A percentile compares a stretch with the other conserved stretches of the same genome.
phyloP scores from a whole-genome alignment of 495 filamentous ascomycete genomes.

The Filosporella fistucella region DNA sequence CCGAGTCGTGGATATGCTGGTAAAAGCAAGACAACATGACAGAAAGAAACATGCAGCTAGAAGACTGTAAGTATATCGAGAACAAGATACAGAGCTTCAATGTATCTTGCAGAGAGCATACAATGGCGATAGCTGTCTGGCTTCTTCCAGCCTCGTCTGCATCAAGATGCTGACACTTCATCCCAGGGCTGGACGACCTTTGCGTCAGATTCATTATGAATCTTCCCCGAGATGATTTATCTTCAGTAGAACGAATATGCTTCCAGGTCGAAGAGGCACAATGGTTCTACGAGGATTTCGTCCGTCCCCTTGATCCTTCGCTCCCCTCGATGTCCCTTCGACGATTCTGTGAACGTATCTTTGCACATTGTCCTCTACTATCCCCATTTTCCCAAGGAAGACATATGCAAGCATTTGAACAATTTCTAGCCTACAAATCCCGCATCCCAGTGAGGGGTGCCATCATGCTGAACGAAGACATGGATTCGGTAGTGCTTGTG shows the following conservation, averaged over 20 bases:
- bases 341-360: constrained; percentile 80
- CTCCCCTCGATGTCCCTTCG: constrained; percentile 81
- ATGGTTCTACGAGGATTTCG: constrained; percentile 99
- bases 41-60: constrained; percentile 76
- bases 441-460: constrained; percentile 90
- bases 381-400: constrained; percentile 72
- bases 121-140: no score
- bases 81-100: not conserved
- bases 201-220: constrained; percentile 96
- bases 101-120: not conserved
- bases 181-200: constrained; percentile 88
- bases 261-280: constrained; percentile 99
- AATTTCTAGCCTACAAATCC: constrained; percentile 91
- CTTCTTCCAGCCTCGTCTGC: not conserved
- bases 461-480: constrained; percentile 82
- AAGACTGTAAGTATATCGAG: constrained; percentile 67
- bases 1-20: constrained; percentile 40
- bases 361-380: constrained; percentile 86
- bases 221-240: constrained; percentile 82
- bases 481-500: constrained; percentile 89
- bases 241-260: constrained; percentile 86
- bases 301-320: constrained; percentile 80
- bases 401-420: constrained; percentile 75
- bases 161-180: not conserved
- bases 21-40: constrained; percentile 55